Percentiles rank a stretch among this genome's conserved stretches.
These are phyloP conservation scores for Chaetomiaceae sp. DNA, from an alignment of 2,329 filamentous ascomycete genomes.

Conservation along the genomic window DNA sequence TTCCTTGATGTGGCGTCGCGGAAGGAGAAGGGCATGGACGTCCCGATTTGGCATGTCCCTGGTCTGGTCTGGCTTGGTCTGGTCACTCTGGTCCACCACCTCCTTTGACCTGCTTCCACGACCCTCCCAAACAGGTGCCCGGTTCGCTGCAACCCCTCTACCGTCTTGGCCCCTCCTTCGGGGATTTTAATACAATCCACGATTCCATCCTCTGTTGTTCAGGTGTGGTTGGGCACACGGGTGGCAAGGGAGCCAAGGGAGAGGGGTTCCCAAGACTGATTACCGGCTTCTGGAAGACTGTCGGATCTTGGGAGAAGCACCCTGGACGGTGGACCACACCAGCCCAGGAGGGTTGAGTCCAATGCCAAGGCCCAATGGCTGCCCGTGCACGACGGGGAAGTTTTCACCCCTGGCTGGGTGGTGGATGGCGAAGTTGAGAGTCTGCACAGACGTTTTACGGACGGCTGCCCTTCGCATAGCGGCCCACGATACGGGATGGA, in stretches of 20 bases:
- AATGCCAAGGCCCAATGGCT: background rate
- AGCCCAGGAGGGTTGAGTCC: too few species aligned
- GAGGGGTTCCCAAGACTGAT: too few species aligned
- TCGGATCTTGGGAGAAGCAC: conserved; percentile 16
- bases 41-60: conserved; percentile 7
- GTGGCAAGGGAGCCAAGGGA: too few species aligned
- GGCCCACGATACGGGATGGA: too few species aligned
- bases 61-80: too few species aligned
- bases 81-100: too few species aligned
- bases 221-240: too few species aligned
- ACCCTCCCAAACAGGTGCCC: background rate
- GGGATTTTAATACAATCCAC: background rate
- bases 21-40: conserved; percentile 5
- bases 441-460: too few species aligned
- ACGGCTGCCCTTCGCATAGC: too few species aligned
- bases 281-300: conserved; percentile 23
- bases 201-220: too few species aligned
- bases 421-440: too few species aligned
- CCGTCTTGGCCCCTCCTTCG: background rate
- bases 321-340: conserved; percentile 16
- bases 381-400: background rate
- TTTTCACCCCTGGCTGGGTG: too few species aligned
- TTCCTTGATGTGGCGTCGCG: conserved; percentile 9
- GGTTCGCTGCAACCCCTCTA: background rate
- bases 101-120: background rate